Evolutionary conservation across 2,329 filamentous ascomycete genomes (phyloP).

Genomic region (Fusarium camptoceras): DNA sequence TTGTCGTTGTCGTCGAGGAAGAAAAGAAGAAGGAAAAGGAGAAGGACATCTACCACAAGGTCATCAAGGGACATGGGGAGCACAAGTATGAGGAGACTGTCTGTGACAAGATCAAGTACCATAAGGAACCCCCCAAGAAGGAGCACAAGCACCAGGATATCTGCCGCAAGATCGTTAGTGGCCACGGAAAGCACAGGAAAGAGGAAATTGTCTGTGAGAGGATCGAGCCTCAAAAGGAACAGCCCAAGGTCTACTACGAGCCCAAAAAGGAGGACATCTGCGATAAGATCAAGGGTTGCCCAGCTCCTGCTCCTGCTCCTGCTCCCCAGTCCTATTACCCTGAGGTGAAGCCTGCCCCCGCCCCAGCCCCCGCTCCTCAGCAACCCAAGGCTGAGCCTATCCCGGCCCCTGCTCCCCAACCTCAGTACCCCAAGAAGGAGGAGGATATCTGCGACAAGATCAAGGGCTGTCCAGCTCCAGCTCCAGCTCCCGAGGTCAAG

Average conservation of each 20-base stretch:
- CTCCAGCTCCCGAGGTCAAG: conserved; percentile 5
- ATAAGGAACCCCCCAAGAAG: conserved; percentile 15
- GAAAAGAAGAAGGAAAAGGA: neutral
- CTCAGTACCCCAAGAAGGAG: neutral
- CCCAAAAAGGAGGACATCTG: neutral
- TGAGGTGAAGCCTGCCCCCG: conserved; percentile 12
- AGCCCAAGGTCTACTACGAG: neutral
- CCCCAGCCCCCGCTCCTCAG: conserved; percentile 7
- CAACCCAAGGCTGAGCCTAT: neutral
- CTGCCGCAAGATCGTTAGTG: conserved; percentile 11
- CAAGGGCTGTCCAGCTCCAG: neutral
- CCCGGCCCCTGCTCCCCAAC: neutral
- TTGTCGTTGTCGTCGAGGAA: neutral
- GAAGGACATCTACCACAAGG: neutral
- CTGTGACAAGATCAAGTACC: conserved; percentile 19
- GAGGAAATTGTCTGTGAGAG: neutral
- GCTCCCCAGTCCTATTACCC: conserved; percentile 3
- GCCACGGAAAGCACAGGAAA: neutral
- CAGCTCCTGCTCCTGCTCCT: neutral
- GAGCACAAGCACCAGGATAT: conserved; percentile 10
- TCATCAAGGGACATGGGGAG: neutral
- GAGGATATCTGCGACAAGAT: neutral
- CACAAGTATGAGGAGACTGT: conserved; percentile 15
- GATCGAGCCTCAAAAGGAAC: neutral
- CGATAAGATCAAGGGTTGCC: neutral